A percentile compares a stretch with the other conserved stretches of the same genome.
Conservation (phyloP, 495 filamentous ascomycete genomes). For the Gamarada debralockiae region DNA sequence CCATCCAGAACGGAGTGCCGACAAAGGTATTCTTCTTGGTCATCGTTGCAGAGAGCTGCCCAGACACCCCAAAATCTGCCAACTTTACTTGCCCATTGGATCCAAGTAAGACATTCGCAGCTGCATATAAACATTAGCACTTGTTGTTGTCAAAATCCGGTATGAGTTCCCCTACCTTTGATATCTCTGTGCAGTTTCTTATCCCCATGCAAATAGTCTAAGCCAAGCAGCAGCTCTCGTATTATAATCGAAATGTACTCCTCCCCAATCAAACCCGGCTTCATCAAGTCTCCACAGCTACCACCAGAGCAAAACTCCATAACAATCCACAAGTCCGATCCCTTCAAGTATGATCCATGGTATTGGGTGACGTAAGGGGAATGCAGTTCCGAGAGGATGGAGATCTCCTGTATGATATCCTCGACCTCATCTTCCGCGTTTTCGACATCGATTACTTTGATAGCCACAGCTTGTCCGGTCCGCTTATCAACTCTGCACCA, state of each 20-base stretch:
- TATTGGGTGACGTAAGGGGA: slow-evolving; percentile 96
- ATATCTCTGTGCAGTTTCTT: slow-evolving; percentile 97
- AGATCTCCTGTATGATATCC: slow-evolving; percentile 98
- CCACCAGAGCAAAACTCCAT: slow-evolving; percentile 96
- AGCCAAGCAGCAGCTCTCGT: slow-evolving; percentile 78
- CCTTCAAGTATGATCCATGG: slow-evolving; percentile 91
- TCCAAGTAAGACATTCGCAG: slow-evolving; percentile 84
- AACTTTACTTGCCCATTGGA: slow-evolving; percentile 93
- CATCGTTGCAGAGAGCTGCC: slow-evolving; percentile 98
- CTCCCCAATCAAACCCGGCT: slow-evolving; percentile 87
- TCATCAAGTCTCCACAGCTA: slow-evolving; percentile 87
- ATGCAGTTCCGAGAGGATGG: slow-evolving; percentile 89
- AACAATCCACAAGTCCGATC: slow-evolving; percentile 95
- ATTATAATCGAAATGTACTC: slow-evolving; percentile 94
- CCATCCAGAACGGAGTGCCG: slow-evolving; percentile 99
- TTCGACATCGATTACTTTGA: slow-evolving; percentile 97
- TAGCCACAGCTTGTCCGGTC: slow-evolving; percentile 82
- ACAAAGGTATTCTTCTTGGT: slow-evolving; percentile 99
- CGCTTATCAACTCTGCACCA: slow-evolving; percentile 69
- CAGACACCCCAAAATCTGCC: slow-evolving; percentile 96
- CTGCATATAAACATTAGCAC: slow-evolving; percentile 39
- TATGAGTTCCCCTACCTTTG: slow-evolving; percentile 60
- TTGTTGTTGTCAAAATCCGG: background rate
- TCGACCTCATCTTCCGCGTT: slow-evolving; percentile 98
- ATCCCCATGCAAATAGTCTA: slow-evolving; percentile 91